phyloP scores from a whole-genome alignment of 306 rosid species.

The Rubus parviflorus region DNA sequence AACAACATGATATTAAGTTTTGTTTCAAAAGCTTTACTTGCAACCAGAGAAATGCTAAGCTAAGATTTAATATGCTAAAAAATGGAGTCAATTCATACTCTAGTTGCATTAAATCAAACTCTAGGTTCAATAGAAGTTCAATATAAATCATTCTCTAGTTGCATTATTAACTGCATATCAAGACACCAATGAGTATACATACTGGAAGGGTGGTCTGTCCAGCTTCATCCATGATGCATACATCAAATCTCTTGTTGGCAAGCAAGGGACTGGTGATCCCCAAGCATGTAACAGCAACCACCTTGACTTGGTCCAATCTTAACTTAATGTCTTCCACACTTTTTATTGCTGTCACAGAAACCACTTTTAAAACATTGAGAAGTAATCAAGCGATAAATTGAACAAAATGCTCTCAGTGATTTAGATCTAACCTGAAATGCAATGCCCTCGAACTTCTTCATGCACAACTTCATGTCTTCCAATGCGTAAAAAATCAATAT shows the following conservation, averaged over 20 bases:
- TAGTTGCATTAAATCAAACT: neutral
- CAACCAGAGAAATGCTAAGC: neutral
- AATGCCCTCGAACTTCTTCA: slow-evolving; percentile 72
- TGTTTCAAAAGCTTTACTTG: neutral
- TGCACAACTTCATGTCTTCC: slow-evolving; percentile 83
- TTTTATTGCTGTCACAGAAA: slow-evolving; percentile 47
- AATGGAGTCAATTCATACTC: neutral
- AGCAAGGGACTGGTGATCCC: slow-evolving; percentile 84
- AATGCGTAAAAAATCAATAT: slow-evolving; percentile 79
- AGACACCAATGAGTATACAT: slow-evolving; percentile 34
- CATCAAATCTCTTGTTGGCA: slow-evolving; percentile 72
- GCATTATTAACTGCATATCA: slow-evolving; percentile 4
- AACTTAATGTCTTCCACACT: slow-evolving; percentile 64
- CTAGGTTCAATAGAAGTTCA: neutral
- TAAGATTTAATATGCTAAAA: neutral
- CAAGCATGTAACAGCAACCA: slow-evolving; percentile 90
- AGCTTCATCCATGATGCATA: slow-evolving; percentile 99
- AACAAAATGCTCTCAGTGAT: slow-evolving; percentile 15
- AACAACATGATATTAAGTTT: neutral
- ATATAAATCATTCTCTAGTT: slow-evolving; percentile 7
- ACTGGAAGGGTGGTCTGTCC: slow-evolving; percentile 97
- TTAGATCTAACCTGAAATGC: slow-evolving; percentile 72
- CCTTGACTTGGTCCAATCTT: slow-evolving; percentile 81
- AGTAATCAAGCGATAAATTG: slow-evolving; percentile 19
- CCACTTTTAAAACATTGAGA: slow-evolving; percentile 27